A percentile compares a stretch with the other conserved stretches of the same genome.
phyloP scores from a whole-genome alignment of 495 filamentous ascomycete genomes.

The Lophium mytilinum region DNA sequence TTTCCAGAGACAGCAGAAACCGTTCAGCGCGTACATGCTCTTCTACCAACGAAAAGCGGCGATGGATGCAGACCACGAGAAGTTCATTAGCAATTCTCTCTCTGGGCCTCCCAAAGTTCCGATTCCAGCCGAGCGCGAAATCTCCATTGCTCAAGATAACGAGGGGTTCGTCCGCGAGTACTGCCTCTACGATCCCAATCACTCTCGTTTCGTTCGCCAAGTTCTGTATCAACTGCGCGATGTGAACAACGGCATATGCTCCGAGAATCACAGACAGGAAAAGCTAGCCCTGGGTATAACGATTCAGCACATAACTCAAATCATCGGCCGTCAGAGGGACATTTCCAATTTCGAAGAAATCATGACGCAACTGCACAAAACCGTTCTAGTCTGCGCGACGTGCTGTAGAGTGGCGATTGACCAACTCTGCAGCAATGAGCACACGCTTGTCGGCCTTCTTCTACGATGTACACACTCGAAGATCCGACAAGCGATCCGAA shows the following conservation, averaged over 20 bases:
- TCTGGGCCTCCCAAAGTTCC: slow-evolving; percentile 47
- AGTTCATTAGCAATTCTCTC: slow-evolving; percentile 21
- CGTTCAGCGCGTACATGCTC: slow-evolving; percentile 78
- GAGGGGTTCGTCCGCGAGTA: slow-evolving; percentile 64
- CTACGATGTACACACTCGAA: slow-evolving; percentile 53
- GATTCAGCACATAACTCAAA: slow-evolving; percentile 68
- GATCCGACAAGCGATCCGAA: slow-evolving; percentile 48
- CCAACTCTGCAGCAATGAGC: slow-evolving; percentile 51
- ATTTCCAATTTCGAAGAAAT: slow-evolving; percentile 52
- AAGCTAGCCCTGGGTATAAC: slow-evolving; percentile 55
- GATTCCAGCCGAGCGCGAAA: slow-evolving; percentile 47
- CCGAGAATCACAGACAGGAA: slow-evolving; percentile 48
- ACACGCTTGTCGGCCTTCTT: slow-evolving; percentile 57
- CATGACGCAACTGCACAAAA: slow-evolving; percentile 43
- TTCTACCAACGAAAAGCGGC: slow-evolving; percentile 83
- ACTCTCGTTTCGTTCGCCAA: slow-evolving; percentile 57
- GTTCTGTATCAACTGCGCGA: slow-evolving; percentile 45
- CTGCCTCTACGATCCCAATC: slow-evolving; percentile 68
- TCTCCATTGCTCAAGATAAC: slow-evolving; percentile 64
- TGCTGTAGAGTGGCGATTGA: slow-evolving; percentile 54
- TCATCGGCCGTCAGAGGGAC: slow-evolving; percentile 69
- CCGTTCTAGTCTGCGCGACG: slow-evolving; percentile 45
- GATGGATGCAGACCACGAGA: slow-evolving; percentile 40
- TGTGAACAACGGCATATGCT: slow-evolving; percentile 39
- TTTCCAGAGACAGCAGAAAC: slow-evolving; percentile 33